Percentiles rank a stretch among this genome's conserved stretches.
These are phyloP conservation scores for Aurinia saxatilis DNA, from an alignment of 345 rosid species.

Conservation along the genomic window DNA sequence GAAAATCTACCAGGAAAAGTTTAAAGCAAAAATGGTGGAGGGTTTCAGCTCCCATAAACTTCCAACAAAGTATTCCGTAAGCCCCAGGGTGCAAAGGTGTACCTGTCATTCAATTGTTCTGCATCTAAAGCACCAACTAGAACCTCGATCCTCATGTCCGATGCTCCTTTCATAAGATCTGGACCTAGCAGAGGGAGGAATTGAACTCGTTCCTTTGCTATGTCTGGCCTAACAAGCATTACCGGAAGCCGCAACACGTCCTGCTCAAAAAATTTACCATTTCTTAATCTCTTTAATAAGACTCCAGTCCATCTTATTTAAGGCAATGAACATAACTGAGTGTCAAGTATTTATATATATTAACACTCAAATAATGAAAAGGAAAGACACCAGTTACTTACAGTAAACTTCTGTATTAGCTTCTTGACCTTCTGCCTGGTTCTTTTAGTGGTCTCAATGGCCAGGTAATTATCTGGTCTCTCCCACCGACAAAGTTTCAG, in stretches of 20 bases:
- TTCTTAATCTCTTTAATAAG: neutral
- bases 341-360: neutral
- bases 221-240: constrained; percentile 53
- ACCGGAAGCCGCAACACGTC: constrained; percentile 64
- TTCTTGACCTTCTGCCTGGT: constrained; percentile 71
- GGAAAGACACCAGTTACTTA: constrained; percentile 33
- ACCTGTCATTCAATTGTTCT: constrained; percentile 47
- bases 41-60: neutral
- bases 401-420: constrained; percentile 67
- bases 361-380: neutral
- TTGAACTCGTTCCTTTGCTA: constrained; percentile 34
- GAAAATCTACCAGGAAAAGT: constrained; percentile 38
- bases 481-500: constrained; percentile 78
- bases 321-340: neutral
- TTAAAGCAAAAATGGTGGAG: constrained; percentile 7
- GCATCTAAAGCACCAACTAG: constrained; percentile 36
- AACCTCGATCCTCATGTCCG: constrained; percentile 28
- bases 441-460: constrained; percentile 50
- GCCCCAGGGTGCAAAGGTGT: constrained; percentile 8
- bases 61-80: neutral
- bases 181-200: constrained; percentile 33
- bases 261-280: constrained; percentile 34
- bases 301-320: neutral
- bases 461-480: constrained; percentile 43
- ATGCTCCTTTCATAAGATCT: constrained; percentile 29